Conservation (phyloP, 495 filamentous ascomycete species). For the Glarea lozoyensis region DNA sequence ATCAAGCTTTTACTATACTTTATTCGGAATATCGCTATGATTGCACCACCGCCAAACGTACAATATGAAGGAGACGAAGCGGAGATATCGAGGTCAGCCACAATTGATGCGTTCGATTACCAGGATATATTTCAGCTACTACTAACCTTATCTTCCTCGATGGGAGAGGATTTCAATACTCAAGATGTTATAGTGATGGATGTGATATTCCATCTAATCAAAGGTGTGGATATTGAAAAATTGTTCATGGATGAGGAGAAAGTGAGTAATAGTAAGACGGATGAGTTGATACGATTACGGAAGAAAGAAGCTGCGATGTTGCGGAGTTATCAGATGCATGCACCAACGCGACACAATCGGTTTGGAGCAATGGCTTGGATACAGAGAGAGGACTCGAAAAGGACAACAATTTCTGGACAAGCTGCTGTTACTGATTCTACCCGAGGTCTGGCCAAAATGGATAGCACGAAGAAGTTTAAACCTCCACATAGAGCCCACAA, state of each 20-base stretch:
- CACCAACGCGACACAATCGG: slow-evolving; percentile 81
- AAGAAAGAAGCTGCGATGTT: slow-evolving; percentile 74
- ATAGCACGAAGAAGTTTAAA: slow-evolving; percentile 83
- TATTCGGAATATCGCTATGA: slow-evolving; percentile 78
- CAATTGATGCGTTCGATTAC: slow-evolving; percentile 77
- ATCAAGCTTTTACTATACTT: slow-evolving; percentile 88
- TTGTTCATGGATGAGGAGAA: slow-evolving; percentile 77
- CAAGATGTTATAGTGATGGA: slow-evolving; percentile 85
- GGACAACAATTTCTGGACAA: slow-evolving; percentile 84
- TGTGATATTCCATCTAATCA: slow-evolving; percentile 82
- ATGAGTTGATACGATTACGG: slow-evolving; percentile 67
- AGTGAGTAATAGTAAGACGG: slow-evolving; percentile 50
- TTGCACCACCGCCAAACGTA: slow-evolving; percentile 53
- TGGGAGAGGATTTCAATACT: slow-evolving; percentile 82
- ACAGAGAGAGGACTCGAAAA: slow-evolving; percentile 69
- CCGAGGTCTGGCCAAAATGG: slow-evolving; percentile 68
- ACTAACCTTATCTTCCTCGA: slow-evolving; percentile 78
- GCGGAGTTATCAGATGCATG: slow-evolving; percentile 65
- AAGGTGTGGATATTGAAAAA: slow-evolving; percentile 77
- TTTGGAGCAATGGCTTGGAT: slow-evolving; percentile 99
- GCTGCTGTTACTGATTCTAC: slow-evolving; percentile 45
- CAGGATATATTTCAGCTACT: slow-evolving; percentile 86
- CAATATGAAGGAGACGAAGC: slow-evolving; percentile 64
- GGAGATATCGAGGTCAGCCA: slow-evolving; percentile 78
- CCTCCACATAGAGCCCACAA: slow-evolving; percentile 58